phyloP scores from a whole-genome alignment of 1,284 basidiomycete genomes.

The Malassezia dermatis region DNA sequence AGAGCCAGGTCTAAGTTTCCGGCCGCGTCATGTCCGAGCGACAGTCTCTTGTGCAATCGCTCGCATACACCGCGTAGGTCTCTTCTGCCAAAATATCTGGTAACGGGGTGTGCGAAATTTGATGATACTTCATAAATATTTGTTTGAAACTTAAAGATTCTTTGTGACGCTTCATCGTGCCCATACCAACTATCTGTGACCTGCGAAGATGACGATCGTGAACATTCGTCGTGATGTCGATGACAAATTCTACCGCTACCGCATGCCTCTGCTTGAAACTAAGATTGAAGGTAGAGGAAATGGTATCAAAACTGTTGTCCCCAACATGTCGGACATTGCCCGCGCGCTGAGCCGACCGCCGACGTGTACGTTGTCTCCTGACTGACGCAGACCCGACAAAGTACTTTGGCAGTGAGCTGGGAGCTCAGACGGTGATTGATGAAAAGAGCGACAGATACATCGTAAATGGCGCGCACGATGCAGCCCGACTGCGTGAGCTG shows the following conservation, averaged over 20 bases:
- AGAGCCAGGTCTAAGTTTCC: neutral
- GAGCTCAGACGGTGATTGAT: conserved; percentile 91
- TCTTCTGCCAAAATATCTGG: neutral
- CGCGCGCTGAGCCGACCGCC: conserved; percentile 89
- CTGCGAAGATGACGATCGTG: conserved; percentile 57
- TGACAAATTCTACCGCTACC: conserved; percentile 54
- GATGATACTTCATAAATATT: neutral
- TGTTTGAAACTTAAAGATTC: neutral
- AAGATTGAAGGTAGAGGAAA: conserved; percentile 99
- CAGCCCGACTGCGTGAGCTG: conserved; percentile 81
- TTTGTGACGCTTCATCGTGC: neutral
- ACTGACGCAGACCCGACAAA: conserved; percentile 72
- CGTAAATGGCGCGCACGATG: conserved; percentile 93
- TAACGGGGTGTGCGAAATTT: neutral
- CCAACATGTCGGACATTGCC: conserved; percentile 95
- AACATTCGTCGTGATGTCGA: conserved; percentile 99
- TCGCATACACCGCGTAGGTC: neutral
- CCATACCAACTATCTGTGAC: neutral
- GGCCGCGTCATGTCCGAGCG: neutral
- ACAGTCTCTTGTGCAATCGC: neutral
- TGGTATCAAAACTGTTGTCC: conserved; percentile 78
- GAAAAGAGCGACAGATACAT: conserved; percentile 97
- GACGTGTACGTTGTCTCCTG: conserved; percentile 52
- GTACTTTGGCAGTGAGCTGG: conserved; percentile 97
- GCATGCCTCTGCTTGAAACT: conserved; percentile 83